Evolutionary conservation across 306 rosid species (phyloP).

Genomic region (Sphenostylis stenocarpa): DNA sequence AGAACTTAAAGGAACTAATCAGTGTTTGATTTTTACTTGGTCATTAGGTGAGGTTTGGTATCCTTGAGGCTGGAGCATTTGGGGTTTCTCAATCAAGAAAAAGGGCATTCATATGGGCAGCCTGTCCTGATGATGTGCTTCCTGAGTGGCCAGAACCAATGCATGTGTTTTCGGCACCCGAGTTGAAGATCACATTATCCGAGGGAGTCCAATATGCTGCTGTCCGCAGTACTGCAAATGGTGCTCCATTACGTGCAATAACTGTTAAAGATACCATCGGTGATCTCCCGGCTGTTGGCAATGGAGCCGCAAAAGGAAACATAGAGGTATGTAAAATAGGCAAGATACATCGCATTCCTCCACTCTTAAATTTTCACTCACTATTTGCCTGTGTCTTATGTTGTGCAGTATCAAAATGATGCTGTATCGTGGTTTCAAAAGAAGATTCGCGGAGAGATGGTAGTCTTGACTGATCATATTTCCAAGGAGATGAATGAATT

Average conservation of each 20-base stretch:
- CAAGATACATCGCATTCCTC: neutral
- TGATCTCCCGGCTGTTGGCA: slow-evolving; percentile 87
- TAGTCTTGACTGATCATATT: slow-evolving; percentile 78
- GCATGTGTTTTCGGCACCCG: slow-evolving; percentile 89
- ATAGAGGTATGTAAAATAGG: slow-evolving; percentile 57
- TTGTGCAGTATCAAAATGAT: slow-evolving; percentile 66
- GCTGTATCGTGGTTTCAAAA: slow-evolving; percentile 91
- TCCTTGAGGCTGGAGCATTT: slow-evolving; percentile 93
- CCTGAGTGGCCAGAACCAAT: slow-evolving; percentile 99
- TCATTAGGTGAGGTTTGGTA: slow-evolving; percentile 86
- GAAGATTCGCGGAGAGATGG: slow-evolving; percentile 74
- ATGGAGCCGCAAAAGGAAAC: slow-evolving; percentile 77
- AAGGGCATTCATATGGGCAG: slow-evolving; percentile 99
- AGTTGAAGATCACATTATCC: slow-evolving; percentile 67
- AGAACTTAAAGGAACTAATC: neutral
- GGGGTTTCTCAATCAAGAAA: slow-evolving; percentile 97
- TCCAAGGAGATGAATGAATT: slow-evolving; percentile 96
- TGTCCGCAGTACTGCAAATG: slow-evolving; percentile 77
- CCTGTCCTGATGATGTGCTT: slow-evolving; percentile 82
- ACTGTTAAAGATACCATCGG: slow-evolving; percentile 96
- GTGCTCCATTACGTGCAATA: slow-evolving; percentile 93
- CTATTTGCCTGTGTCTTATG: slow-evolving; percentile 16
- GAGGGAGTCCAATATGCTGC: slow-evolving; percentile 75
- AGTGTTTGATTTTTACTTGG: slow-evolving; percentile 29
- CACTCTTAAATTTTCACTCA: neutral